Conservation (phyloP, 768 basidiomycete genomes). For the Rhizopogon sp. region DNA sequence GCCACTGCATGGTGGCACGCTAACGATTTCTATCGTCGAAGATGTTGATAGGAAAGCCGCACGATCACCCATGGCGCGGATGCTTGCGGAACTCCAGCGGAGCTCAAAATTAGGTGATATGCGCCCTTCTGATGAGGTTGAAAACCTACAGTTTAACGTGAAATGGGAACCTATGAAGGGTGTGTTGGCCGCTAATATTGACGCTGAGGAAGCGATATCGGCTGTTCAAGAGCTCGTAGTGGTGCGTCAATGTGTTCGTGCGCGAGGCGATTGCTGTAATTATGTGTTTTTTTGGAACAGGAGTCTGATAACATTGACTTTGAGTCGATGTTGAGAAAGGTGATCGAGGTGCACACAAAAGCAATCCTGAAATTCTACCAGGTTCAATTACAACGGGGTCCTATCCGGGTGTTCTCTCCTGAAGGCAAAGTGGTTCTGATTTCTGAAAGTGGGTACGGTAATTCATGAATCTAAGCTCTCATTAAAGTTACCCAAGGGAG, state of each 20-base stretch:
- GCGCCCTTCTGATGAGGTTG: slow-evolving; percentile 70
- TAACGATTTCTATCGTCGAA: slow-evolving; percentile 69
- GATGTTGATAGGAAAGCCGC: slow-evolving; percentile 39
- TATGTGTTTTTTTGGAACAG: slow-evolving; percentile 25
- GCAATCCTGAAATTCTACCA: slow-evolving; percentile 57
- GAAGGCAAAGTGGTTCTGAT: slow-evolving; percentile 55
- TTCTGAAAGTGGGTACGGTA: slow-evolving; percentile 43
- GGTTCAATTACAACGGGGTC: slow-evolving; percentile 46
- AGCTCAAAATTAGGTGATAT: slow-evolving; percentile 51
- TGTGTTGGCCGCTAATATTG: slow-evolving; percentile 57
- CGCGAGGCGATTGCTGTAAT: not conserved
- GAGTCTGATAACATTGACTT: slow-evolving; percentile 70
- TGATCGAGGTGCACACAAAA: slow-evolving; percentile 62
- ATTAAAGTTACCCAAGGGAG: slow-evolving; percentile 35
- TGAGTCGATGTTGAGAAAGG: slow-evolving; percentile 57
- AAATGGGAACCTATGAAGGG: slow-evolving; percentile 72
- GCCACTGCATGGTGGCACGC: slow-evolving; percentile 62
- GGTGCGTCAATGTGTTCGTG: slow-evolving; percentile 37
- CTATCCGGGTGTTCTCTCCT: slow-evolving; percentile 53
- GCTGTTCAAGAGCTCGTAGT: slow-evolving; percentile 41
- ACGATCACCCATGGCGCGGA: slow-evolving; percentile 49
- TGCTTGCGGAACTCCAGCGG: slow-evolving; percentile 59
- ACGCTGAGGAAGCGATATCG: slow-evolving; percentile 41
- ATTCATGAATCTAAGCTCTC: not conserved
- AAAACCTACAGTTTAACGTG: slow-evolving; percentile 63